These are phyloP conservation scores for Solanum ossicruentum DNA, from an alignment of 257 asterid species.

Conservation along the genomic window DNA sequence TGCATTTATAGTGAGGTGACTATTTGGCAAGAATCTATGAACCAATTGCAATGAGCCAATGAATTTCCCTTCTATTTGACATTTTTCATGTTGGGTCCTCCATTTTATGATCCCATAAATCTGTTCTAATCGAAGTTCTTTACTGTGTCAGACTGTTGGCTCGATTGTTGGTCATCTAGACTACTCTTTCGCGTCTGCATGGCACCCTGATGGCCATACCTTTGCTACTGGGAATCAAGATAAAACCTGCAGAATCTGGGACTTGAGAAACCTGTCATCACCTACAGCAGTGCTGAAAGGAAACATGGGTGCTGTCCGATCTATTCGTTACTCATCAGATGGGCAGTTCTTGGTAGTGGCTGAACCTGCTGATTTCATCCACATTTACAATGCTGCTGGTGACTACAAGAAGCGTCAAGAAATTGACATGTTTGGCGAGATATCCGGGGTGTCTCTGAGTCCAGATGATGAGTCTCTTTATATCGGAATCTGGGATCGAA, in stretches of 20 bases:
- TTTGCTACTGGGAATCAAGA: constrained; percentile 84
- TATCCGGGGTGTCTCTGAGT: constrained; percentile 55
- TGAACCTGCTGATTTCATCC: constrained; percentile 75
- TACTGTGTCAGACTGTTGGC: constrained; percentile 24
- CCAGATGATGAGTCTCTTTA: constrained; percentile 61
- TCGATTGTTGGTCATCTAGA: constrained; percentile 63
- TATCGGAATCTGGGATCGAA: constrained; percentile 66
- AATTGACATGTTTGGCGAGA: constrained; percentile 72
- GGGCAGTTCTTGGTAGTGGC: constrained; percentile 56
- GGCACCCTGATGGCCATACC: constrained; percentile 52
- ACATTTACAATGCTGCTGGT: constrained; percentile 33
- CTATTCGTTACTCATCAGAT: constrained; percentile 51
- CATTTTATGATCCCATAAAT: background rate
- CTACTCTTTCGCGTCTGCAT: constrained; percentile 68
- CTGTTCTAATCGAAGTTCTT: background rate
- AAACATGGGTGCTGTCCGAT: constrained; percentile 57
- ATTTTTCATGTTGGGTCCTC: background rate
- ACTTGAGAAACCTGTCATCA: constrained; percentile 34
- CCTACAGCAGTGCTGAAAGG: constrained; percentile 43
- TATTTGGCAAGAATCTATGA: background rate
- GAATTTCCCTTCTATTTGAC: background rate
- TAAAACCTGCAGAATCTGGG: constrained; percentile 68
- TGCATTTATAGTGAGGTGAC: background rate
- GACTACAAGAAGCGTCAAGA: constrained; percentile 45
- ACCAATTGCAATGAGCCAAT: background rate